Percentiles rank a stretch among this genome's conserved stretches.
phyloP scores from a whole-genome alignment of 164 flowering plant genomes.

The Magnolia officinalis region DNA sequence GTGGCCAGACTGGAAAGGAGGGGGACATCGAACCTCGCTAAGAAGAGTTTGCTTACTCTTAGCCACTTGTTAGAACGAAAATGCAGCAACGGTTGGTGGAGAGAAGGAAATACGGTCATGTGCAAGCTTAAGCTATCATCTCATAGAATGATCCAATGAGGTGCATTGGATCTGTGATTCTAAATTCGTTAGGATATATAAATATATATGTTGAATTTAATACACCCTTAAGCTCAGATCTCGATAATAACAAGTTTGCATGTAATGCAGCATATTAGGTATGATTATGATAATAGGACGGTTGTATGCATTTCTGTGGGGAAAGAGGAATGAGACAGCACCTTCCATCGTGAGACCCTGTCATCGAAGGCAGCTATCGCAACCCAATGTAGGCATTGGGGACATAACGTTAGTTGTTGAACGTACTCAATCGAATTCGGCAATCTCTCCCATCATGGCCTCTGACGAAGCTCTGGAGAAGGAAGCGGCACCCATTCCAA shows the following conservation, averaged over 20 bases:
- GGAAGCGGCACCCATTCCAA: too few relatives aligned
- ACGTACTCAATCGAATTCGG: too few relatives aligned
- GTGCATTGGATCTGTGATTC: too few relatives aligned
- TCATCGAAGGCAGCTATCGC: background rate
- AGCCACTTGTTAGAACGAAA: background rate
- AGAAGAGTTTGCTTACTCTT: background rate
- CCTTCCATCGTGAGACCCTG: background rate
- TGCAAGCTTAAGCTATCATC: too few relatives aligned
- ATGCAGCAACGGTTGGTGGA: background rate
- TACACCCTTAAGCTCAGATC: too few relatives aligned
- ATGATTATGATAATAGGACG: conserved; percentile 7
- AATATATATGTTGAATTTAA: too few relatives aligned
- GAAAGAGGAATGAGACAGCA: conserved; percentile 2
- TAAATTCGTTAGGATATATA: too few relatives aligned
- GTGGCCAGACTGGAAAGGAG: too few relatives aligned
- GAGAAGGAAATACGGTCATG: background rate
- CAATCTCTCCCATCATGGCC: background rate
- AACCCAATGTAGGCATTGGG: background rate
- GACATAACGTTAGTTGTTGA: background rate
- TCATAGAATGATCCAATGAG: too few relatives aligned
- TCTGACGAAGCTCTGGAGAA: too few relatives aligned
- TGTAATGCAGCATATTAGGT: conserved; percentile 4
- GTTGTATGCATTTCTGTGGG: conserved; percentile 9
- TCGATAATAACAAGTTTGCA: background rate
- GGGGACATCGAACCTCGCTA: too few relatives aligned